Evolutionary conservation across 2,329 filamentous ascomycete genomes (phyloP).

Genomic region (Colletotrichum camelliae): DNA sequence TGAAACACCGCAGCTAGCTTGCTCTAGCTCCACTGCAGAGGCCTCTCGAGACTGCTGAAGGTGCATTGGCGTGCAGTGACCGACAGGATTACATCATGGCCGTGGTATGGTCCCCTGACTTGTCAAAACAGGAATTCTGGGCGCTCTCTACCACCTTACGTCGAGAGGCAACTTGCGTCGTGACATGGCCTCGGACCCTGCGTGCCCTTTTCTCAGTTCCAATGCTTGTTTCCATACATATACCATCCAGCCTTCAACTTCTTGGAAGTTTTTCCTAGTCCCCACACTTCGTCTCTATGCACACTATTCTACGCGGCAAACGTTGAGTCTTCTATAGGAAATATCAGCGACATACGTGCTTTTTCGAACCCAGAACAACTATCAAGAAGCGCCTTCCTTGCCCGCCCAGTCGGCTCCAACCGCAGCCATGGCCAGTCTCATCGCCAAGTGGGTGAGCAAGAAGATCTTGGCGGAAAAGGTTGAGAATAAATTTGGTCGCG

Average conservation of each 20-base stretch:
- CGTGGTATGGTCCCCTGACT: constrained; percentile 14
- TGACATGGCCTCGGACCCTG: not conserved
- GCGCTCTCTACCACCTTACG: not conserved
- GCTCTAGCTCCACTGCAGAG: constrained; percentile 9
- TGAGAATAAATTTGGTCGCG: constrained; percentile 63
- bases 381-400: not conserved
- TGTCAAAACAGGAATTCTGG: constrained; percentile 22
- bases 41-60: constrained; percentile 1
- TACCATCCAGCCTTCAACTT: not conserved
- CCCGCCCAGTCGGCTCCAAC: not conserved
- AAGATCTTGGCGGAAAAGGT: constrained; percentile 62
- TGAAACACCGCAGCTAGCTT: constrained; percentile 9
- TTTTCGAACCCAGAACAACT: not conserved
- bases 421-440: constrained; percentile 53
- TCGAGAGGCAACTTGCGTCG: not conserved
- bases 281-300: not conserved
- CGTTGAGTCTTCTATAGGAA: not conserved
- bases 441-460: constrained; percentile 61
- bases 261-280: not conserved
- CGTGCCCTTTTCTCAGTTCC: not conserved
- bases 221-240: not conserved
- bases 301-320: not conserved
- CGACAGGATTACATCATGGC: constrained; percentile 21
- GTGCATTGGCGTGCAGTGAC: constrained; percentile 20
- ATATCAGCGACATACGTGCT: not conserved